Evolutionary conservation across 495 filamentous ascomycete species (phyloP).

Genomic region (Penicillium psychrofluorescens): DNA sequence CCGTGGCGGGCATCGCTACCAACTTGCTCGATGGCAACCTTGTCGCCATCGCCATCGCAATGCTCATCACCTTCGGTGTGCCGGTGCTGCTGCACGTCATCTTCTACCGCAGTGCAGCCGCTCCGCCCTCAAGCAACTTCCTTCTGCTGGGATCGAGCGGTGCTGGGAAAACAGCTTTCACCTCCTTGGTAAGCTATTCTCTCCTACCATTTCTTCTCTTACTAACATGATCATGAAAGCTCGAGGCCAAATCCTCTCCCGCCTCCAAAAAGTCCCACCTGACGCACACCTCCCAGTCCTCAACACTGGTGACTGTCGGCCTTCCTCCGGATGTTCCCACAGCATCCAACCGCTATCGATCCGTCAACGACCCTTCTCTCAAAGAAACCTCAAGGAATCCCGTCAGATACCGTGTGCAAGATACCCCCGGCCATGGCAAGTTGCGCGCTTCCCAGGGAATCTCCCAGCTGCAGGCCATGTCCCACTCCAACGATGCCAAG

Average conservation of each 20-base stretch:
- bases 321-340: constrained; percentile 58
- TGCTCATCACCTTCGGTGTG: constrained; percentile 61
- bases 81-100: constrained; percentile 73
- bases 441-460: constrained; percentile 54
- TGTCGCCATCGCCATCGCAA: constrained; percentile 52
- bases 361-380: constrained; percentile 58
- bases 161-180: constrained; percentile 80
- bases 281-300: constrained; percentile 79
- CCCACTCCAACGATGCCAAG: constrained; percentile 37
- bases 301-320: constrained; percentile 63
- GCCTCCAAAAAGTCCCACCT: constrained; percentile 23
- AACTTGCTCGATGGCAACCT: constrained; percentile 36
- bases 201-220: neutral
- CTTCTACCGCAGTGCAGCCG: constrained; percentile 59
- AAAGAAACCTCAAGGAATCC: constrained; percentile 62
- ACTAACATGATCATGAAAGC: constrained; percentile 22
- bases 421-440: constrained; percentile 95
- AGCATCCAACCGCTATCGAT: constrained; percentile 63
- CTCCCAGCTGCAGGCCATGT: constrained; percentile 33
- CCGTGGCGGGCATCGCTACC: constrained; percentile 30
- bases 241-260: constrained; percentile 34
- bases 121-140: constrained; percentile 69
- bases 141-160: constrained; percentile 79
- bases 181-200: constrained; percentile 57
- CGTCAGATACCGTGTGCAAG: constrained; percentile 68